Evolutionary conservation across 2,329 filamentous ascomycete genomes (phyloP).

Genomic region (Aspergillus pseudoviridinutans): DNA sequence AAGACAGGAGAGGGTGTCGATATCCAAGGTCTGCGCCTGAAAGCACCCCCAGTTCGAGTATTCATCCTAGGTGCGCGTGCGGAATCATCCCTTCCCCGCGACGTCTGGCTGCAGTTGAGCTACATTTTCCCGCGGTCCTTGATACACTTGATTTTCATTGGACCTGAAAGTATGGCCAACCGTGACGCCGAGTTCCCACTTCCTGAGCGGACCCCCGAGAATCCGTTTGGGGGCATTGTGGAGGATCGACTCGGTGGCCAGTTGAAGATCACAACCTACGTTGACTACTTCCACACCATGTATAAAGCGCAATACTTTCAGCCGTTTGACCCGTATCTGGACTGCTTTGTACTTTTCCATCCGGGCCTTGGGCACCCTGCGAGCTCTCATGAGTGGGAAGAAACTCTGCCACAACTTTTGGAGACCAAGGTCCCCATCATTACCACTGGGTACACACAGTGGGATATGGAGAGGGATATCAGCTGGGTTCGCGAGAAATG

Average conservation of each 20-base stretch:
- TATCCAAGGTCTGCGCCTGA: constrained; percentile 75
- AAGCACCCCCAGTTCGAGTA: constrained; percentile 81
- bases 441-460: constrained; percentile 92
- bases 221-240: constrained; percentile 90
- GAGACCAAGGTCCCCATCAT: constrained; percentile 96
- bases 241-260: constrained; percentile 84
- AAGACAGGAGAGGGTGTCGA: constrained; percentile 68
- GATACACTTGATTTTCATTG: constrained; percentile 90
- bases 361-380: constrained; percentile 93
- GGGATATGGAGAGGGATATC: constrained; percentile 89
- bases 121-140: constrained; percentile 90
- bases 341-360: constrained; percentile 96
- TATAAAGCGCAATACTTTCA: constrained; percentile 87
- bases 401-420: constrained; percentile 81
- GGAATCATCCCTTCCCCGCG: constrained; percentile 91
- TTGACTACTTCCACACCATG: constrained; percentile 97
- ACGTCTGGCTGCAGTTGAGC: constrained; percentile 91
- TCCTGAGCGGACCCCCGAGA: constrained; percentile 75
- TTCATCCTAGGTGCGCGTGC: constrained; percentile 93
- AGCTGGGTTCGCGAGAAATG: constrained; percentile 84
- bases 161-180: constrained; percentile 92
- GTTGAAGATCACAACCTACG: constrained; percentile 96
- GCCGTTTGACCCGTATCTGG: constrained; percentile 96
- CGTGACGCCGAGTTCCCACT: constrained; percentile 90
- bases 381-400: constrained; percentile 87